phyloP scores from a whole-genome alignment of 1,284 basidiomycete genomes.

The Rhodotorula sp. region DNA sequence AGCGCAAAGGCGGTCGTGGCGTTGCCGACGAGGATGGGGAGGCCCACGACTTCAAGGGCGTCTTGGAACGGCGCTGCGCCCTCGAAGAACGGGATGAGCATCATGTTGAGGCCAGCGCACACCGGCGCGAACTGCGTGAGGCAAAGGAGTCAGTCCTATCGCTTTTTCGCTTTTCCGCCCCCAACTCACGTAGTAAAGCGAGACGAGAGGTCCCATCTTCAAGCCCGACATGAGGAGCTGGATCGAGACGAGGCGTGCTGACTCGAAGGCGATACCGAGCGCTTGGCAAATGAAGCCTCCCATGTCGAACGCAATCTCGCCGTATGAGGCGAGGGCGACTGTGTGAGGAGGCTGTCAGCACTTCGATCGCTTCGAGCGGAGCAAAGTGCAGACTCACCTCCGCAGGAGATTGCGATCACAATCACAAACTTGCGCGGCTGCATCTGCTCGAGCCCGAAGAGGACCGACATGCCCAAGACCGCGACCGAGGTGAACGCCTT shows the following conservation, averaged over 20 bases:
- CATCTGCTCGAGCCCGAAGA: conserved; percentile 45
- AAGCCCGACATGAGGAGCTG: conserved; percentile 54
- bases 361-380: background rate
- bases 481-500: conserved; percentile 51
- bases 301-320: conserved; percentile 48
- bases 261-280: conserved; percentile 52
- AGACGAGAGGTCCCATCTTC: conserved; percentile 54
- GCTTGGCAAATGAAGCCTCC: conserved; percentile 52
- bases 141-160: conserved; percentile 29
- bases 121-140: conserved; percentile 35
- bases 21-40: conserved; percentile 51
- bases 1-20: conserved; percentile 53
- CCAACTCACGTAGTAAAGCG: conserved; percentile 52
- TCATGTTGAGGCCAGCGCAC: conserved; percentile 52
- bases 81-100: conserved; percentile 53
- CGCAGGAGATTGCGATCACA: conserved; percentile 52
- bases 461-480: conserved; percentile 45
- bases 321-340: conserved; percentile 48
- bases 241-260: conserved; percentile 53
- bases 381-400: conserved; percentile 34
- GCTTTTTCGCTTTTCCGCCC: conserved; percentile 24
- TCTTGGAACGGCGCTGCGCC: conserved; percentile 51
- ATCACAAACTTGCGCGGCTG: conserved; percentile 48
- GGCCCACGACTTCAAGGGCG: conserved; percentile 50
- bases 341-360: background rate